phyloP scores from a whole-genome alignment of 768 basidiomycete genomes.

The Leccinum uliginosum region DNA sequence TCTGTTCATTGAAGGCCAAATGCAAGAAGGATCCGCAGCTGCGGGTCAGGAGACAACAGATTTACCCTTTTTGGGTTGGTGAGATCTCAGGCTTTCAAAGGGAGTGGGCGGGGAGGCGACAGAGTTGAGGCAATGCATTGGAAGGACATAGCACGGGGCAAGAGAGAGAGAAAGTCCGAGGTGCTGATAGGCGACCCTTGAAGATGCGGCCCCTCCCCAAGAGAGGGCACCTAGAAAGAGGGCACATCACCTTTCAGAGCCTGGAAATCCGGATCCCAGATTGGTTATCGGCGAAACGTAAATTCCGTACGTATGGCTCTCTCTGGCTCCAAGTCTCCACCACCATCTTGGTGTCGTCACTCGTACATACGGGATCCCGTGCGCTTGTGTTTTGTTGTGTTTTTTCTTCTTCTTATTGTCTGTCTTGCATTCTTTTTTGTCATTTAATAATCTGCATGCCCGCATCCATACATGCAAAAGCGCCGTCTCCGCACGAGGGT shows the following conservation, averaged over 20 bases:
- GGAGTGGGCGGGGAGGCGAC: background rate
- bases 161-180: background rate
- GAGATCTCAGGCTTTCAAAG: background rate
- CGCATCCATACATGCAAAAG: background rate
- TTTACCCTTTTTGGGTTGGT: slow-evolving; percentile 5
- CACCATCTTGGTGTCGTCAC: background rate
- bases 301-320: background rate
- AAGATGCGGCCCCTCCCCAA: background rate
- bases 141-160: background rate
- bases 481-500: too few relatives aligned
- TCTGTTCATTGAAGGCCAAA: slow-evolving; percentile 10
- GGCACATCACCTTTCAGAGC: background rate
- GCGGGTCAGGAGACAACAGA: slow-evolving; percentile 8
- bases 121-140: slow-evolving; percentile 1
- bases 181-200: background rate
- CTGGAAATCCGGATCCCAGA: background rate
- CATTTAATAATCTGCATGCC: background rate
- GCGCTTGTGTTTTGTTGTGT: background rate
- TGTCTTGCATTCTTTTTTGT: background rate
- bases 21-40: slow-evolving; percentile 10
- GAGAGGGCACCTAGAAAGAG: background rate
- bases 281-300: slow-evolving; percentile 10
- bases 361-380: background rate
- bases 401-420: background rate
- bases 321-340: background rate